These are phyloP conservation scores for Secale cereale DNA, from an alignment of 176 grass and related monocot genomes.

Conservation along the genomic window DNA sequence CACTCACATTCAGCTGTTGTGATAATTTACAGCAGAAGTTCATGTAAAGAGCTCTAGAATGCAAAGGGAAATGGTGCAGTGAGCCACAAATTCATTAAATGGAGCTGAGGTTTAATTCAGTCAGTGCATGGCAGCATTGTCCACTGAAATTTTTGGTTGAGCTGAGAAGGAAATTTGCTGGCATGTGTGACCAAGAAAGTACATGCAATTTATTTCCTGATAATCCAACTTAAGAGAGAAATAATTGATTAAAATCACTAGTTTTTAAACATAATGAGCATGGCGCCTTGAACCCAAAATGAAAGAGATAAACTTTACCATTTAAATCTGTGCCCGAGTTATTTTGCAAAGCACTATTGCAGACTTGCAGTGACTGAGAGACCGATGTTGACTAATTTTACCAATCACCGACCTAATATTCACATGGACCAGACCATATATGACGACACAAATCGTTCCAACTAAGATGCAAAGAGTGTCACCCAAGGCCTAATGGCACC, in stretches of 20 bases:
- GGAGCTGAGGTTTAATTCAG: neutral
- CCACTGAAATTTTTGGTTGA: slow-evolving; percentile 3
- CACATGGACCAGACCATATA: neutral
- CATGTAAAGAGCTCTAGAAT: neutral
- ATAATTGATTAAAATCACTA: neutral
- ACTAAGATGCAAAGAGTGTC: neutral
- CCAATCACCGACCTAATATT: neutral
- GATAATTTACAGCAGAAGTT: neutral
- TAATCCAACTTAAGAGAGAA: slow-evolving; percentile 17
- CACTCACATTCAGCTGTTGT: neutral
- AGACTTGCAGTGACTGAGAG: neutral
- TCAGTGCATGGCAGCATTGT: neutral
- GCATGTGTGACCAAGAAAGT: slow-evolving; percentile 6
- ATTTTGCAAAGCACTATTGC: neutral
- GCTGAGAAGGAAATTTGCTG: neutral
- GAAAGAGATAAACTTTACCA: neutral
- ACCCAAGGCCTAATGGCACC: neutral
- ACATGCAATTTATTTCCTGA: neutral
- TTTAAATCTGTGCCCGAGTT: neutral
- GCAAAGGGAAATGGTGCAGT: neutral
- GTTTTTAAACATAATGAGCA: neutral
- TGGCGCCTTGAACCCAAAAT: neutral
- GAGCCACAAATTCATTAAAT: neutral
- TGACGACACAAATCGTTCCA: neutral
- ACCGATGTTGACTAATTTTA: neutral